A percentile compares a stretch with the other conserved stretches of the same genome.
Conservation (phyloP, 208 protist genomes). For the Hexamita inflata region DNA sequence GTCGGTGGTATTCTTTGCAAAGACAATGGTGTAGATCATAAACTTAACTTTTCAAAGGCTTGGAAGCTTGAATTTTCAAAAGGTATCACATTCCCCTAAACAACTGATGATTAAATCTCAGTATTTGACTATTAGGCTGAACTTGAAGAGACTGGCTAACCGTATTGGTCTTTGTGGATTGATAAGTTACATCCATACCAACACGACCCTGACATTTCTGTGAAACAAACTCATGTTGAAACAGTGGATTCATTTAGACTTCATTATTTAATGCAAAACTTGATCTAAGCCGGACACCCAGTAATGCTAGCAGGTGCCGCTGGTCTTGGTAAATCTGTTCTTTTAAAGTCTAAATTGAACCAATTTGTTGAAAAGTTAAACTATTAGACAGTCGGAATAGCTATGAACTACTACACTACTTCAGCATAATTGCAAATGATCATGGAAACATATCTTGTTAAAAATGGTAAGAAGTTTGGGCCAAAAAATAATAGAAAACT, state of each 20-base stretch:
- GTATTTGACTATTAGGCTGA: slow-evolving; percentile 83
- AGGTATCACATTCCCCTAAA: slow-evolving; percentile 50
- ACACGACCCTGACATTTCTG: slow-evolving; percentile 62
- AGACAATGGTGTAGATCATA: slow-evolving; percentile 62
- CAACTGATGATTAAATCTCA: no score
- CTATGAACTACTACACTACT: slow-evolving; percentile 78
- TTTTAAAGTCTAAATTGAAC: slow-evolving; percentile 81
- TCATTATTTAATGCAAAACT: slow-evolving; percentile 72
- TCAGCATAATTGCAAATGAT: slow-evolving; percentile 71
- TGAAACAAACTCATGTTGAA: slow-evolving; percentile 45
- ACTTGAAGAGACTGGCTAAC: slow-evolving; percentile 49
- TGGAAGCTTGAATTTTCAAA: slow-evolving; percentile 47
- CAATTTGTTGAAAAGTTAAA: slow-evolving; percentile 68
- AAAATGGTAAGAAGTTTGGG: slow-evolving; percentile 72
- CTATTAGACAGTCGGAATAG: slow-evolving; percentile 64
- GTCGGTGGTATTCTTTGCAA: slow-evolving; percentile 76
- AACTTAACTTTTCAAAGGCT: slow-evolving; percentile 75
- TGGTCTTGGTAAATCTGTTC: slow-evolving; percentile 84
- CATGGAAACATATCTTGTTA: slow-evolving; percentile 83
- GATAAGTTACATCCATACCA: slow-evolving; percentile 70
- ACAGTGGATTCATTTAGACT: slow-evolving; percentile 79
- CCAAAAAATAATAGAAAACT: slow-evolving; percentile 80
- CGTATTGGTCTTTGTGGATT: slow-evolving; percentile 63
- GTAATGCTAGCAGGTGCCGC: slow-evolving; percentile 83
- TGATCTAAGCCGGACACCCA: slow-evolving; percentile 70